Conservation (phyloP, 164 flowering plant species). For the Nymphaea thermarum region DNA sequence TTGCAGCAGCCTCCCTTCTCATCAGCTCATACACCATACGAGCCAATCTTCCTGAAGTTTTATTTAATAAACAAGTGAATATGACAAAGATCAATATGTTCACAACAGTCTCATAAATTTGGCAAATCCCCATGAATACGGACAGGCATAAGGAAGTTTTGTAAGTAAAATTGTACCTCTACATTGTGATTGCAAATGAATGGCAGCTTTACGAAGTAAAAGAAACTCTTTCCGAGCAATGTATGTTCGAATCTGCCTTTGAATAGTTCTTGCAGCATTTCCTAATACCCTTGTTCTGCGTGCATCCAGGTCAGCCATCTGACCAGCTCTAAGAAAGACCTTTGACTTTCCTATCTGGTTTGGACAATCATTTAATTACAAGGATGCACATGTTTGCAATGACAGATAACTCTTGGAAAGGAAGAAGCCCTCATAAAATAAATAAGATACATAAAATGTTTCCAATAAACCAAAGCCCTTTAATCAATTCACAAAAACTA, state of each 20-base stretch:
- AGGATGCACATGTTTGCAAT: background rate
- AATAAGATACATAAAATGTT: too few species aligned
- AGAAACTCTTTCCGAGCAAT: conserved; percentile 85
- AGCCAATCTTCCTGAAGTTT: conserved; percentile 49
- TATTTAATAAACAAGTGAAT: background rate
- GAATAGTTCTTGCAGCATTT: conserved; percentile 84
- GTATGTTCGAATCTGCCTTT: conserved; percentile 76
- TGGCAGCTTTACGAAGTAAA: conserved; percentile 66
- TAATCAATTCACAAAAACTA: too few species aligned
- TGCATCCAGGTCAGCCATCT: conserved; percentile 98
- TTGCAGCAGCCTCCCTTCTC: conserved; percentile 70
- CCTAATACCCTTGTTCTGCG: conserved; percentile 89
- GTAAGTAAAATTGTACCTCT: conserved; percentile 41
- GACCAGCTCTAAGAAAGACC: conserved; percentile 95
- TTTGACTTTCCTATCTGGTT: conserved; percentile 91
- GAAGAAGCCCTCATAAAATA: too few species aligned
- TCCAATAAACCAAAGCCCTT: too few species aligned
- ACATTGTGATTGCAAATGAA: conserved; percentile 65
- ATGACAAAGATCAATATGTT: background rate
- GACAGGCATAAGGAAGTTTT: background rate
- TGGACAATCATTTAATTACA: background rate
- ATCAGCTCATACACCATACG: conserved; percentile 58
- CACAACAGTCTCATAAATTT: too few species aligned
- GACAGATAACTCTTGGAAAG: too few species aligned
- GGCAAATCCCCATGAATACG: background rate